Evolutionary conservation across 257 asterid genomes (phyloP).

Genomic region (Lycium barbarum): DNA sequence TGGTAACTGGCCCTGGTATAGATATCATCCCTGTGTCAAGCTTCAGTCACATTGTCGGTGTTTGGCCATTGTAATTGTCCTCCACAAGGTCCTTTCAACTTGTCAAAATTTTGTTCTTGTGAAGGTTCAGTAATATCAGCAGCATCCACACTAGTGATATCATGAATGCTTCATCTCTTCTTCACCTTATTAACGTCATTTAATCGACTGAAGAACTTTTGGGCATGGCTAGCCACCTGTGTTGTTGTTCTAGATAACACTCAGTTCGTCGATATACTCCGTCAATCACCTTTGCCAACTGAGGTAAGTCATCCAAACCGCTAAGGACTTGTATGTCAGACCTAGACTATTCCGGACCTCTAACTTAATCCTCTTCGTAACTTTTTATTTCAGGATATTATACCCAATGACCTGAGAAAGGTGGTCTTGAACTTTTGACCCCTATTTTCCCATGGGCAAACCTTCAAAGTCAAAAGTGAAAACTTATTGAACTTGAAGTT

Average conservation of each 20-base stretch:
- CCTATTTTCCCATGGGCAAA: too few relatives aligned
- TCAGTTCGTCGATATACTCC: not conserved
- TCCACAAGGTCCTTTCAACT: not conserved
- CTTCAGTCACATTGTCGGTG: not conserved
- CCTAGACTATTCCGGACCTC: too few relatives aligned
- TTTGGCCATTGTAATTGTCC: not conserved
- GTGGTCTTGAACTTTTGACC: too few relatives aligned
- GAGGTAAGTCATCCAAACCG: too few relatives aligned
- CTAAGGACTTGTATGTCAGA: too few relatives aligned
- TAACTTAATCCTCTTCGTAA: too few relatives aligned
- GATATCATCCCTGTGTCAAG: not conserved
- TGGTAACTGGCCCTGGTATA: not conserved
- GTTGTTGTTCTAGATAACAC: constrained; percentile 19
- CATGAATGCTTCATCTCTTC: not conserved
- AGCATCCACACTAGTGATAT: not conserved
- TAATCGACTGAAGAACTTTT: not conserved
- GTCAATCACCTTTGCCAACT: too few relatives aligned
- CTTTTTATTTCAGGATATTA: too few relatives aligned
- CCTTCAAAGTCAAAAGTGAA: too few relatives aligned
- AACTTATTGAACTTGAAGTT: too few relatives aligned
- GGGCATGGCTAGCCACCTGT: constrained; percentile 14
- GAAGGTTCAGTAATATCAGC: not conserved
- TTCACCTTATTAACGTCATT: not conserved
- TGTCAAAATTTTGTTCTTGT: not conserved
- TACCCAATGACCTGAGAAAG: too few relatives aligned